phyloP scores from a whole-genome alignment of 306 rosid genomes.

The Pueraria montana region DNA sequence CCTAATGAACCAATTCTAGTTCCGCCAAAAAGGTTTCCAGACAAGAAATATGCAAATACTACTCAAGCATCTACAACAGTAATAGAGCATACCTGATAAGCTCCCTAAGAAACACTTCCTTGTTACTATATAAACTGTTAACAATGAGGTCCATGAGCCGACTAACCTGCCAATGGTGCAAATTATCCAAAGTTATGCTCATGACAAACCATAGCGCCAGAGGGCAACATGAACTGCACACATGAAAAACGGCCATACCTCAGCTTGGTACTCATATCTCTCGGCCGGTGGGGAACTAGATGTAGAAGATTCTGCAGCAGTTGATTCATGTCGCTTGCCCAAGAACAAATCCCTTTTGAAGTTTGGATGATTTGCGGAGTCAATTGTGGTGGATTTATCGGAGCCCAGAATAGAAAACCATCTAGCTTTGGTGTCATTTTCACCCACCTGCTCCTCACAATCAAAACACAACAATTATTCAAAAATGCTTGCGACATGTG shows the following conservation, averaged over 20 bases:
- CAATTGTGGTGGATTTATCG: conserved; percentile 44
- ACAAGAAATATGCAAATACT: background rate
- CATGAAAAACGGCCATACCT: conserved; percentile 56
- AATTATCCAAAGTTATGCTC: conserved; percentile 6
- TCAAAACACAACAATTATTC: background rate
- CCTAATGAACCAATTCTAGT: background rate
- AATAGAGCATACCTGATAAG: conserved; percentile 76
- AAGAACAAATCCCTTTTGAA: conserved; percentile 52
- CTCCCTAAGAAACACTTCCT: conserved; percentile 96
- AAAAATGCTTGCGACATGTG: background rate
- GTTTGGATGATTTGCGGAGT: conserved; percentile 26
- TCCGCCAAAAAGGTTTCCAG: background rate
- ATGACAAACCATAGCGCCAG: no score
- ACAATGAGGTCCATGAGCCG: conserved; percentile 99
- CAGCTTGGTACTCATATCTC: conserved; percentile 93
- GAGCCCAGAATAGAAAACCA: conserved; percentile 64
- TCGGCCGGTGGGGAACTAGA: conserved; percentile 67
- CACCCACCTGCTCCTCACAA: conserved; percentile 62
- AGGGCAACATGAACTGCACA: no score
- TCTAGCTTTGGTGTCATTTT: conserved; percentile 56
- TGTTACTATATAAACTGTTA: conserved; percentile 95
- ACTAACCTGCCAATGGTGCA: conserved; percentile 72
- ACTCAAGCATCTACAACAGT: background rate
- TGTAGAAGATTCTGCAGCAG: conserved; percentile 78
- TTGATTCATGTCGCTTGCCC: conserved; percentile 77